phyloP scores from a whole-genome alignment of 176 grass and related monocot genomes.

The sorghum (Sorghum bicolor) region Sorghum_bicolor_NCBIv3 NC_012878.2:55008001-55008500 shows the following conservation, averaged over 20 bases:
- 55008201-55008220: neutral
- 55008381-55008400: neutral
- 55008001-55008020: slow-evolving; percentile 3
- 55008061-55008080: neutral
- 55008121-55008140: neutral
- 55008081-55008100: neutral
- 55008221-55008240: neutral
- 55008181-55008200: neutral
- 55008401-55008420: neutral
- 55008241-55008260: neutral
- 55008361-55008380: slow-evolving; percentile 29
- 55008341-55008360: neutral
- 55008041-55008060: neutral
- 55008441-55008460: neutral
- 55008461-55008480: neutral
- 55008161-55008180: neutral
- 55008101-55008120: neutral
- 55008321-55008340: neutral
- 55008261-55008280: neutral
- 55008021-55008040: neutral
- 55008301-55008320: neutral
- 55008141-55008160: neutral
- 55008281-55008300: neutral
- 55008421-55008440: neutral
- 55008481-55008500: neutral